A percentile compares a stretch with the other conserved stretches of the same genome.
Conservation (phyloP, 2,329 filamentous ascomycete genomes). For the Alternaria triticina region DNA sequence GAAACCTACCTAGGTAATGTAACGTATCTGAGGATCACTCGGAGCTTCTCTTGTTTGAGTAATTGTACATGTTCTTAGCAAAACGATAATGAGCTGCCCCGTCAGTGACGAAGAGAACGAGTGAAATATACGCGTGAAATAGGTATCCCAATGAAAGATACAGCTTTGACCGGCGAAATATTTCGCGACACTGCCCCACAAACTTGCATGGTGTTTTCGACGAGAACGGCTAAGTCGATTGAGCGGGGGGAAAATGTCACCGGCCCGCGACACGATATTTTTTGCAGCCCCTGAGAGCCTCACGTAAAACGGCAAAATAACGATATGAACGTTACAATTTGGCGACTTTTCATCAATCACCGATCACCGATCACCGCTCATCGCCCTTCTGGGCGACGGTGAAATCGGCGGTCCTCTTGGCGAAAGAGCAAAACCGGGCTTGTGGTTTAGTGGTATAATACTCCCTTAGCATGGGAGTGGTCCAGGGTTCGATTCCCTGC, state of each 20-base stretch:
- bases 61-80: neutral
- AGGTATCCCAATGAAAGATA: neutral
- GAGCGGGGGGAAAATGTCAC: neutral
- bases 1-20: neutral
- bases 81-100: neutral
- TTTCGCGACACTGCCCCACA: neutral
- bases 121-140: neutral
- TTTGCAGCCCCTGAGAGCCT: too few species aligned
- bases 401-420: neutral
- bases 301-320: neutral
- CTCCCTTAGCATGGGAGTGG: conserved; percentile 29
- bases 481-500: conserved; percentile 15
- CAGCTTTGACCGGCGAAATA: neutral
- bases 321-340: neutral
- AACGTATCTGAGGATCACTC: rapidly evolving
- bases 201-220: neutral
- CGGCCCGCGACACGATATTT: neutral
- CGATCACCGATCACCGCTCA: neutral
- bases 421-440: conserved; percentile 9
- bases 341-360: neutral
- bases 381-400: neutral
- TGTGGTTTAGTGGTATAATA: conserved; percentile 32
- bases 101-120: neutral
- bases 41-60: neutral
- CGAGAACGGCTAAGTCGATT: neutral